A percentile compares a stretch with the other conserved stretches of the same genome.
These are phyloP conservation scores for Metrosideros polymorpha DNA, from an alignment of 441 rosid species.

Conservation along the genomic window DNA sequence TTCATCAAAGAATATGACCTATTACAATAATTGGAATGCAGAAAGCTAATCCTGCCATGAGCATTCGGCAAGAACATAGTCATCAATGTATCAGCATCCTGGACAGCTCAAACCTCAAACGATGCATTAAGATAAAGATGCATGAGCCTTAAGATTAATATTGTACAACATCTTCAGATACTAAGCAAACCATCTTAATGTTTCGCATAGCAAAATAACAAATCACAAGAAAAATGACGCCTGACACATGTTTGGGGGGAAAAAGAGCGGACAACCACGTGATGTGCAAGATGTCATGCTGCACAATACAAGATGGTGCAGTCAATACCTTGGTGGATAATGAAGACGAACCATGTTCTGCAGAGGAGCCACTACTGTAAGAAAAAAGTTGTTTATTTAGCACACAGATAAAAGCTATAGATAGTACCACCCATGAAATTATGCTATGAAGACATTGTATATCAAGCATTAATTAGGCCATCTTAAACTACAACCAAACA, in stretches of 20 bases:
- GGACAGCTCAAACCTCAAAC: neutral
- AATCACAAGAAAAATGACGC: neutral
- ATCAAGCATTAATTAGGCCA: neutral
- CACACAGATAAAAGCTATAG: neutral
- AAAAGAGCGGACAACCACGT: rapidly evolving
- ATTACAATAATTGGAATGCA: neutral
- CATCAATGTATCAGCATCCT: neutral
- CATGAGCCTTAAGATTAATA: neutral
- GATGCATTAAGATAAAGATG: neutral
- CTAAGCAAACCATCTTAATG: neutral
- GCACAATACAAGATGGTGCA: neutral
- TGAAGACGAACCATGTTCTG: slow-evolving; percentile 52
- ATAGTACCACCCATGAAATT: neutral
- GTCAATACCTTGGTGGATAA: slow-evolving; percentile 50
- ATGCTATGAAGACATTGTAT: neutral
- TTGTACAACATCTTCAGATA: neutral
- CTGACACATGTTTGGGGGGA: neutral
- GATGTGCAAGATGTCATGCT: neutral
- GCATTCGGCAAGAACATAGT: neutral
- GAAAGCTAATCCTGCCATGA: neutral
- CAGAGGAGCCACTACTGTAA: slow-evolving; percentile 35
- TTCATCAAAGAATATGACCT: neutral
- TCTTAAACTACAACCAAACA: neutral
- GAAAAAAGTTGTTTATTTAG: slow-evolving; percentile 2
- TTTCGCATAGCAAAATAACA: neutral